A percentile compares a stretch with the other conserved stretches of the same genome.
These are phyloP conservation scores for Pichia scutulata DNA, from an alignment of 805 yeast species.

Conservation along the genomic window DNA sequence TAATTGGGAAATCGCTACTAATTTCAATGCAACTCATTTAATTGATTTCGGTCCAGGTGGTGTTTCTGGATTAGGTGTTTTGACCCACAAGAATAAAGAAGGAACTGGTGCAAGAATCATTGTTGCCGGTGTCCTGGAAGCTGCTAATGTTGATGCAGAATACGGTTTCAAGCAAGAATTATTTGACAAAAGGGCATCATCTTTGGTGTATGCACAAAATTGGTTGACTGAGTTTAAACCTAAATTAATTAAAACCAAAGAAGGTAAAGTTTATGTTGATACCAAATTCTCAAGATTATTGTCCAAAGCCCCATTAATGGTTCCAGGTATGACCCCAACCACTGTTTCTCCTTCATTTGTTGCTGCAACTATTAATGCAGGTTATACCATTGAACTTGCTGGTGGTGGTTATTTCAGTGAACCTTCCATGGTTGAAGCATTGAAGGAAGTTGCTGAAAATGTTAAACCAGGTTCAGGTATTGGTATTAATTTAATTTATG, in stretches of 20 bases:
- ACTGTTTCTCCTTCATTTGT: conserved; percentile 93
- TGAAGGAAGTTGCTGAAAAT: conserved; percentile 60
- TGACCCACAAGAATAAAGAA: conserved; percentile 95
- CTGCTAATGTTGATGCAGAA: conserved; percentile 62
- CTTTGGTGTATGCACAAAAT: conserved; percentile 76
- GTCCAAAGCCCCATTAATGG: conserved; percentile 93
- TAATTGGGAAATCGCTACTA: conserved; percentile 88
- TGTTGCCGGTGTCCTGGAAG: conserved; percentile 85
- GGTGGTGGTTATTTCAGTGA: conserved; percentile 97
- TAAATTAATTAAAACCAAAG: conserved; percentile 64
- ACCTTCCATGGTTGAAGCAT: conserved; percentile 60
- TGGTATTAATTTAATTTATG: conserved; percentile 88
- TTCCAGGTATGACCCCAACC: conserved; percentile 99
- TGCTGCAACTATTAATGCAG: conserved; percentile 89
- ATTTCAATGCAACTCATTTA: conserved; percentile 76
- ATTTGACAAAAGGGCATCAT: conserved; percentile 58
- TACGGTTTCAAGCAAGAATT: conserved; percentile 94
- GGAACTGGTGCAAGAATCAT: conserved; percentile 96
- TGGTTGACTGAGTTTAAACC: conserved; percentile 91
- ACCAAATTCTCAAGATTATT: conserved; percentile 88
- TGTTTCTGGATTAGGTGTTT: conserved; percentile 88
- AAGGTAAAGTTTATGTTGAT: conserved; percentile 76
- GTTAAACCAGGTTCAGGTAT: conserved; percentile 84
- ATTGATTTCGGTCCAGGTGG: conserved; percentile 99
- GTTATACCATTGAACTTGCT: conserved; percentile 94